Evolutionary conservation across 2,329 filamentous ascomycete species (phyloP).

Genomic region (Pyricularia pennisetigena): DNA sequence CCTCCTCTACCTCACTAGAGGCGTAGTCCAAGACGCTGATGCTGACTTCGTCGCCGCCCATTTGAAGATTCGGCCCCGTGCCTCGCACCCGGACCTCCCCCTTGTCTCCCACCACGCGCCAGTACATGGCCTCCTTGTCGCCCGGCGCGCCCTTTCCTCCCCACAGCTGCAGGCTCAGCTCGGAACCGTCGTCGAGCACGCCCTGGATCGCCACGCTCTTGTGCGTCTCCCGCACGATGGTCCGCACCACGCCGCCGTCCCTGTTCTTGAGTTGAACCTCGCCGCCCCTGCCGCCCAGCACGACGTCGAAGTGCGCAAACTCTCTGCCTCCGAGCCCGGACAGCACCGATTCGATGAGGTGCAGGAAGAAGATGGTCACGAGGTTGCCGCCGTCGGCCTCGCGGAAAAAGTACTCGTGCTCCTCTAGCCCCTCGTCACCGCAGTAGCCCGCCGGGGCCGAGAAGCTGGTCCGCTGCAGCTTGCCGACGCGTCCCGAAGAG

Average conservation of each 20-base stretch:
- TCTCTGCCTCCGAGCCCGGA: constrained; percentile 31
- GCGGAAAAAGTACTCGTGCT: constrained; percentile 37
- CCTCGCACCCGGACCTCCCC: constrained; percentile 35
- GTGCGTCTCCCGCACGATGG: constrained; percentile 8
- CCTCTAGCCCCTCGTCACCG: constrained; percentile 20
- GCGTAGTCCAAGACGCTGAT: constrained; percentile 41
- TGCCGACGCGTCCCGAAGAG: constrained; percentile 34
- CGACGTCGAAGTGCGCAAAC: constrained; percentile 24
- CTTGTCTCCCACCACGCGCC: constrained; percentile 40
- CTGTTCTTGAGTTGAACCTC: constrained; percentile 19
- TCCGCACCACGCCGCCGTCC: neutral
- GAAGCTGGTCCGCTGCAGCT: constrained; percentile 39
- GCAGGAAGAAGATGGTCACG: constrained; percentile 31
- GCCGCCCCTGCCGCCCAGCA: constrained; percentile 34
- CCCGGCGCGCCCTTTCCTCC: constrained; percentile 39
- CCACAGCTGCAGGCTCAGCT: constrained; percentile 32
- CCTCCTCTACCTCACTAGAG: constrained; percentile 30
- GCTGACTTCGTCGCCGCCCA: constrained; percentile 22
- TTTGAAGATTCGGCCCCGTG: constrained; percentile 15
- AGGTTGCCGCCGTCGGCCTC: constrained; percentile 34
- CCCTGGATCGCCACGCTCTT: constrained; percentile 20
- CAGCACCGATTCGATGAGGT: constrained; percentile 35
- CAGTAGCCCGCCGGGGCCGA: constrained; percentile 25
- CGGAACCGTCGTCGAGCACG: constrained; percentile 13
- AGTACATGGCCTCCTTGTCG: constrained; percentile 31